phyloP scores from a whole-genome alignment of 164 flowering plant genomes.

The Warburgia ugandensis region DNA sequence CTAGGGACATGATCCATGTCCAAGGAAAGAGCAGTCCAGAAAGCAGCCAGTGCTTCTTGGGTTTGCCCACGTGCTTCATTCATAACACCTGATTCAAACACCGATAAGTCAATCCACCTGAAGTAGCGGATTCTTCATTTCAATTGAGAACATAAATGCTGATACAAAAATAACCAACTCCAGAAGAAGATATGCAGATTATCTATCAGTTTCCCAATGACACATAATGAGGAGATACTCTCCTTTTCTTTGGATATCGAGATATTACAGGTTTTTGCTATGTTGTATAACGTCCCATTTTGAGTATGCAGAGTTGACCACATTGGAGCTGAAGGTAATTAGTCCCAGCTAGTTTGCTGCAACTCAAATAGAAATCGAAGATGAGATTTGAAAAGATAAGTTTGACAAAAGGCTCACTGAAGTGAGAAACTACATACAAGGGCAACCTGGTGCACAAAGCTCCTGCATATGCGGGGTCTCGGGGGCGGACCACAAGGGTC shows the following conservation, averaged over 20 bases:
- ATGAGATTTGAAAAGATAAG: not conserved
- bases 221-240: too few relatives aligned
- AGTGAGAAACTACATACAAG: not conserved
- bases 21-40: conserved; percentile 39
- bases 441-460: not conserved
- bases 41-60: conserved; percentile 47
- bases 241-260: too few relatives aligned
- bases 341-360: too few relatives aligned
- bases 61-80: conserved; percentile 44
- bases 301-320: too few relatives aligned
- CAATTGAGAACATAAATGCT: not conserved
- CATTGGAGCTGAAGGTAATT: too few relatives aligned
- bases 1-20: conserved; percentile 62
- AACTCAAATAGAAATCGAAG: not conserved
- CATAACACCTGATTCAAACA: conserved; percentile 41
- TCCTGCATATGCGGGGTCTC: not conserved
- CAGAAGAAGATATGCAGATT: too few relatives aligned
- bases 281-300: too few relatives aligned
- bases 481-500: too few relatives aligned
- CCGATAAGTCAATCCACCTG: not conserved
- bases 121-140: not conserved
- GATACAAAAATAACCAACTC: too few relatives aligned
- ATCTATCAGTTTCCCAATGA: too few relatives aligned
- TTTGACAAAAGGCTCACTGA: not conserved
- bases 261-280: too few relatives aligned